Base-by-base conservation (phyloP, 164 flowering plant genomes). In the Liquidambar formosana region DNA sequence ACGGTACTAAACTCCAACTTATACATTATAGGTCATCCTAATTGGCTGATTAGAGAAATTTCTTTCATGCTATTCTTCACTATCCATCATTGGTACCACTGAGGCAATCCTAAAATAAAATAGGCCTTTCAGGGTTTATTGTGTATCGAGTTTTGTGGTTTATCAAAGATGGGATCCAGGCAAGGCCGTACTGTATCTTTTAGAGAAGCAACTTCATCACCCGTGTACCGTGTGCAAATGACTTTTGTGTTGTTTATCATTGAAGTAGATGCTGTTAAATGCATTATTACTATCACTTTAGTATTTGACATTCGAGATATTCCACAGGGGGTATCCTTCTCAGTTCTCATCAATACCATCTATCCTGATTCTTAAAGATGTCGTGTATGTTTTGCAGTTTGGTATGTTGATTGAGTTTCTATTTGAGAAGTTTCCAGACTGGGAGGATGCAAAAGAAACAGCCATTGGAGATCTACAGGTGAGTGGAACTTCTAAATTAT, bases 401-500 rank as follows among this genome's bases (percentile, higher is more conserved):
- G 97, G 98, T 8, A 91, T 93, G 97, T 44, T 89, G 81, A 93
- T 91, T 71, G 94, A 88, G 70, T 91, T 53, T 71, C 87, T 93
- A 8, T 93, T 89, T 67, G 97, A 93, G 57, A 72, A 82, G 65
- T 81, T 83, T 72, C 95, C 98, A 1, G 74, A 85, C 61, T 80
- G 80, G 86, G 94, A 93, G 78, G 84, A 80, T 69, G 78, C 62
- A 18, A 80, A 63, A 69, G 94, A 82, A 60, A 77, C 78, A 59
- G 94, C 94, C 33, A 85, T 93, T 71, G 94, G 88, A 70, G 95
- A 93, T 81, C 84, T 93, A 8, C 93, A 93, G 92, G 98, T 93
- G 59, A 73, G 85, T 58, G 45, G 12, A 26, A 10, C 23, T n/a
- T 10, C 62, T 3, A 65, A n/a, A 19, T 19, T 3, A 27, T 27